Evolutionary conservation across 352 stramenopile species (phyloP).

Genomic region (Phytophthora brassicae): DNA sequence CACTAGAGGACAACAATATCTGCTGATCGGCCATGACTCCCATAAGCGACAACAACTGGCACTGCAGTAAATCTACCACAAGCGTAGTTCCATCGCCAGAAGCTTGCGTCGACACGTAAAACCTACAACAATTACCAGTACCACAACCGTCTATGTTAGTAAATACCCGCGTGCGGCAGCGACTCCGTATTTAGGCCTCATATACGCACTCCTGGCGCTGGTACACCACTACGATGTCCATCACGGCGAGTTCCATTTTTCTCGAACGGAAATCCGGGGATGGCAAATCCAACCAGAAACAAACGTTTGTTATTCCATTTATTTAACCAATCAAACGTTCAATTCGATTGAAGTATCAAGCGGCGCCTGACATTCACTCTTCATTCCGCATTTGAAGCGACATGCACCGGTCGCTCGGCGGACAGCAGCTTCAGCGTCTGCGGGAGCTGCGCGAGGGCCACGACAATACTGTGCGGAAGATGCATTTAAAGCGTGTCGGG

Average conservation of each 20-base stretch:
- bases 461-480: slow-evolving; percentile 37
- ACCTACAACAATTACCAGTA: slow-evolving; percentile 18
- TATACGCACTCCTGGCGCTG: slow-evolving; percentile 58
- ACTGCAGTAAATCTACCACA: slow-evolving; percentile 62
- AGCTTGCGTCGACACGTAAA: slow-evolving; percentile 39
- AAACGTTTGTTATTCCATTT: slow-evolving; percentile 5
- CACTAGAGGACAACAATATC: slow-evolving; percentile 46
- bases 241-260: slow-evolving; percentile 22
- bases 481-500: slow-evolving; percentile 30
- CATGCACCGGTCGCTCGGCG: slow-evolving; percentile 44
- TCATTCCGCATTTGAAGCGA: slow-evolving; percentile 13
- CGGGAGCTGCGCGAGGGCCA: slow-evolving; percentile 40
- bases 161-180: background rate
- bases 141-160: slow-evolving; percentile 1
- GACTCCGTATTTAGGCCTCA: background rate
- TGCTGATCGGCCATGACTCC: slow-evolving; percentile 62
- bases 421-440: slow-evolving; percentile 52
- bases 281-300: slow-evolving; percentile 3
- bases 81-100: slow-evolving; percentile 30
- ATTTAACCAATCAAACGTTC: background rate
- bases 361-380: slow-evolving; percentile 24
- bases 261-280: background rate
- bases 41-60: slow-evolving; percentile 68
- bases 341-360: slow-evolving; percentile 23
- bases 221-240: slow-evolving; percentile 58